Evolutionary conservation across 1,139 yeast genomes (phyloP).

Genomic region (Saccharomyces pastorianus): DNA sequence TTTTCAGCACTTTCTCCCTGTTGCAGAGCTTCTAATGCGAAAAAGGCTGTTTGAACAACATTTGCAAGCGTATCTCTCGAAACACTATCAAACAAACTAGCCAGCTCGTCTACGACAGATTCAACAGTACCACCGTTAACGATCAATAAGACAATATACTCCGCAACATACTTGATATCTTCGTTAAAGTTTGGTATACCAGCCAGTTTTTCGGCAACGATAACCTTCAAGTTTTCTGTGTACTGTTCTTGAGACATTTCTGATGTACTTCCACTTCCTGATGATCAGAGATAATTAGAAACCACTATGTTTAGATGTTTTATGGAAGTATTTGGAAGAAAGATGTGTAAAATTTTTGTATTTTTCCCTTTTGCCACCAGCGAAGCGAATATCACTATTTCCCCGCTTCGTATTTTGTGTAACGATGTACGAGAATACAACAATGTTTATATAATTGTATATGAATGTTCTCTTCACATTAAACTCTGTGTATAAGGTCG

Average conservation of each 20-base stretch:
- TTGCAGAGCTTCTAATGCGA: conserved; percentile 44
- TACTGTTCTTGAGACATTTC: conserved; percentile 29
- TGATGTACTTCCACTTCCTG: not conserved
- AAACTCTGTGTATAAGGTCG: not conserved
- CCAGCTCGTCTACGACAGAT: conserved; percentile 59
- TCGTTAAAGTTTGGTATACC: conserved; percentile 40
- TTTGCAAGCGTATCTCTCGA: conserved; percentile 39
- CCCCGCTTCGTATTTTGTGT: not conserved
- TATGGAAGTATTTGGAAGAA: not conserved
- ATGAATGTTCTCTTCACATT: not conserved
- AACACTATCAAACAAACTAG: conserved; percentile 56
- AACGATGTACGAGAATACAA: not conserved
- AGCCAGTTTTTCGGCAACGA: conserved; percentile 31
- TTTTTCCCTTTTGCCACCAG: not conserved
- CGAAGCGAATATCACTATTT: not conserved
- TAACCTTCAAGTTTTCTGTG: conserved; percentile 31
- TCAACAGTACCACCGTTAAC: conserved; percentile 59
- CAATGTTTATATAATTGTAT: not conserved
- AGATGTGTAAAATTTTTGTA: not conserved
- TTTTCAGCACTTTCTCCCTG: conserved; percentile 28
- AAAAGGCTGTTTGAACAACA: conserved; percentile 44
- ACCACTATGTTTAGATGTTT: not conserved
- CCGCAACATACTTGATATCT: conserved; percentile 74
- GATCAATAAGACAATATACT: conserved; percentile 65
- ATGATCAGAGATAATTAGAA: not conserved